Evolutionary conservation across 768 basidiomycete species (phyloP).

Genomic region (Psilocybe sp.): DNA sequence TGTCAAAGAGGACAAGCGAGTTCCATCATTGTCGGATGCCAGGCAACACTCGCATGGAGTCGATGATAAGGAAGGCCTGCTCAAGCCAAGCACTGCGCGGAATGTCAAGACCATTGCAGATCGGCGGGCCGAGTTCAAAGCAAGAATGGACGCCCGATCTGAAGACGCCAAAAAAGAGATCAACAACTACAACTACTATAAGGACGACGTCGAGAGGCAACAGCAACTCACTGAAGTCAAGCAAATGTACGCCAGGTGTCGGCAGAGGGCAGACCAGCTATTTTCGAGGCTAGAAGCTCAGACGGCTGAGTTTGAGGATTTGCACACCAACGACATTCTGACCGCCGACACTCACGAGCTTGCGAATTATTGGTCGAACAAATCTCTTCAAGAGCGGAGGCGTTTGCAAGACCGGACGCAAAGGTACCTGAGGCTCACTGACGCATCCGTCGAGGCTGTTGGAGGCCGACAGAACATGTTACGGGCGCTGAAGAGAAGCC

Average conservation of each 20-base stretch:
- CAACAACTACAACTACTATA: background rate
- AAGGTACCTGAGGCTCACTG: background rate
- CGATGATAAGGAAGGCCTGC: no score
- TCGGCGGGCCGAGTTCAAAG: background rate
- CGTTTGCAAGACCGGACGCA: slow-evolving; percentile 2
- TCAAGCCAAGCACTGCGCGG: no score
- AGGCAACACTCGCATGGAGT: no score
- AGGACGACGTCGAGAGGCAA: background rate
- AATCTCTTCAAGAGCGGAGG: background rate
- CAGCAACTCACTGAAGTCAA: background rate
- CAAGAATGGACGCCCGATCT: background rate
- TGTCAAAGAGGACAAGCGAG: no score
- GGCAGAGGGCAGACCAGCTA: background rate
- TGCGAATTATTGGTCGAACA: slow-evolving; percentile 2
- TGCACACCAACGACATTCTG: background rate
- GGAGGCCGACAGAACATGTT: slow-evolving; percentile 2
- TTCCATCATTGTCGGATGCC: no score
- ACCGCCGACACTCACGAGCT: background rate
- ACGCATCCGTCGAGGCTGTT: background rate
- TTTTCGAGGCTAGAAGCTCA: slow-evolving; percentile 3
- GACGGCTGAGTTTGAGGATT: slow-evolving; percentile 1
- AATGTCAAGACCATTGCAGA: no score
- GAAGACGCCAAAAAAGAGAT: background rate
- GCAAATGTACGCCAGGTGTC: slow-evolving; percentile 1
- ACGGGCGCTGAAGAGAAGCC: slow-evolving; percentile 5